A percentile compares a stretch with the other conserved stretches of the same genome.
Conservation (phyloP, 2,329 filamentous ascomycete genomes). For the Penicillium sp. region DNA sequence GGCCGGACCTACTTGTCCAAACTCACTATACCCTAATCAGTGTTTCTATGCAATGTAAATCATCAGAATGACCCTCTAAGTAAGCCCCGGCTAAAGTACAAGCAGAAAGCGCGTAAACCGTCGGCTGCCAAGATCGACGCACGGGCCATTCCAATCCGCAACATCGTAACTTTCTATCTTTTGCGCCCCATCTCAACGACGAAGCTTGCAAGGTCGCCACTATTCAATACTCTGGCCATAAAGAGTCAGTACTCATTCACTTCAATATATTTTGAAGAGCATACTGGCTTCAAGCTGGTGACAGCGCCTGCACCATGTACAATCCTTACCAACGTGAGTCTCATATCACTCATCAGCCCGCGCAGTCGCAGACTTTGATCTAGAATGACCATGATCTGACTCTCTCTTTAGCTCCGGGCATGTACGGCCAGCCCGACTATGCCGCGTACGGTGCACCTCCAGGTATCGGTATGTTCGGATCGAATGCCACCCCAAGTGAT, state of each 20-base stretch:
- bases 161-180: slow-evolving; percentile 10
- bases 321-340: slow-evolving; percentile 43
- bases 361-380: neutral
- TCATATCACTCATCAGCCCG: neutral
- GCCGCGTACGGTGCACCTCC: slow-evolving; percentile 69
- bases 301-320: slow-evolving; percentile 35
- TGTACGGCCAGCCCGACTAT: slow-evolving; percentile 71
- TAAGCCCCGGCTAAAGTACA: neutral
- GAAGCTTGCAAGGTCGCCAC: neutral
- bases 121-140: slow-evolving; percentile 12
- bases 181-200: neutral
- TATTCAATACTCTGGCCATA: neutral
- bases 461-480: slow-evolving; percentile 64
- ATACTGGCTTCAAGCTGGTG: neutral
- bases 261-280: neutral
- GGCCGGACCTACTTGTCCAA: neutral
- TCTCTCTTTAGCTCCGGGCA: slow-evolving; percentile 37
- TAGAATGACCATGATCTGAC: slow-evolving; percentile 10
- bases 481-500: neutral
- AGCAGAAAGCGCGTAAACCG: neutral
- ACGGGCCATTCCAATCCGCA: slow-evolving; percentile 15
- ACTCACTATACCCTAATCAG: neutral
- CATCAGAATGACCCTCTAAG: neutral
- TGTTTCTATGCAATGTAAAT: neutral
- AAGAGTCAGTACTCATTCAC: neutral